Base-by-base conservation (phyloP, 371 early-diverging fungal species). In the Mucor ambiguus region DNA sequence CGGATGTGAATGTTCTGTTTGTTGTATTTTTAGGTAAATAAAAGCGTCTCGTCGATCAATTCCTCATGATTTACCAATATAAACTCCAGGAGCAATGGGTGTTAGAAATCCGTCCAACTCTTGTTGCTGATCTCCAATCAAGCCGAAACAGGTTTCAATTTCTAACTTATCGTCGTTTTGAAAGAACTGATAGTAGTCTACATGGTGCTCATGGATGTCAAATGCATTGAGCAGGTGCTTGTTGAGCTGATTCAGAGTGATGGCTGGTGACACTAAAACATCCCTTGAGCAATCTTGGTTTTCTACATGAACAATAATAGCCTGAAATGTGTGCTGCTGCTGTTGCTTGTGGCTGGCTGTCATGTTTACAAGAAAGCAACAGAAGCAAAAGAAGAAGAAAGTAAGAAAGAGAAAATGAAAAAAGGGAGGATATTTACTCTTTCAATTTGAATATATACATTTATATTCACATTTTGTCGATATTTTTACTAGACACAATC, bases 1-100 rank as follows among this genome's bases (percentile, higher is more conserved):
- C 44, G 64, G 64, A 56, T 63, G 64, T n/a, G 64, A 54, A 22
- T 63, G 64, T 22, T 63, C 64, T 63, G 55, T 61, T 11, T 29
- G 16, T 30, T 56, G 29, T 43, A 12, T 33, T 28, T 38, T 43
- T 54, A 38, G 16, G 1, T 18, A 57, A 49, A 49, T 28, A 26
- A 49, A 49, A 49, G 22, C 26, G 26, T 24, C 22, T 22, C 30
- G 43, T 41, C 33, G 57, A 41, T 56, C 56, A 30, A 20, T 35
- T 35, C 14, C 30, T 44, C 12, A 26, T 8, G 1, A 37, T 29
- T 20, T 63, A 63, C 64, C 64, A 63, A 63, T 63, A 57, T 63
- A 63, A 14, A 63, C 57, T 38, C 64, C 64, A 16, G 64, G 64
- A 28, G 64, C 46, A 12, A 57, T 33, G 4, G 46, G 64, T 44